phyloP scores from a whole-genome alignment of 177 flowering plant species.

The Tripterygium wilfordii region DNA sequence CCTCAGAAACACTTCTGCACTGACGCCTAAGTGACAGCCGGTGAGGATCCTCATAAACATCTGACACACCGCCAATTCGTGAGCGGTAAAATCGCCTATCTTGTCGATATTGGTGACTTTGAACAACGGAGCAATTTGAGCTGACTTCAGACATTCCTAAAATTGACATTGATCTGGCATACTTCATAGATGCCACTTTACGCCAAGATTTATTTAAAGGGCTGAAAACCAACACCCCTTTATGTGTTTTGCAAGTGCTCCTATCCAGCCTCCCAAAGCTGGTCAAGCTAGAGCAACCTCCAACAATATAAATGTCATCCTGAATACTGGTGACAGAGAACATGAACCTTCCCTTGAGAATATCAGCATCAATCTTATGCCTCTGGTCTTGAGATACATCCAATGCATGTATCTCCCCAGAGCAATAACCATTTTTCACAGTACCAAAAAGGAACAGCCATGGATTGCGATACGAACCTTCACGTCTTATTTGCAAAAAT shows the following conservation, averaged over 20 bases:
- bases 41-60: slow-evolving; percentile 97
- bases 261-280: slow-evolving; percentile 77
- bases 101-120: slow-evolving; percentile 37
- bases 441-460: slow-evolving; percentile 91
- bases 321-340: slow-evolving; percentile 75
- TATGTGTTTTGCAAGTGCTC: slow-evolving; percentile 83
- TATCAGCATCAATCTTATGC: slow-evolving; percentile 62
- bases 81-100: slow-evolving; percentile 56
- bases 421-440: slow-evolving; percentile 78
- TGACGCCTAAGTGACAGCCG: slow-evolving; percentile 82
- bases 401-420: slow-evolving; percentile 75
- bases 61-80: slow-evolving; percentile 66
- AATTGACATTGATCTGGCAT: slow-evolving; percentile 78
- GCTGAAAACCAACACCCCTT: slow-evolving; percentile 63
- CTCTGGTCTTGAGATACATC: slow-evolving; percentile 70
- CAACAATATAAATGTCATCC: slow-evolving; percentile 68
- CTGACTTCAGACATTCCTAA: slow-evolving; percentile 66
- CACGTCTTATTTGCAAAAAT: slow-evolving; percentile 70
- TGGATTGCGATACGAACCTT: slow-evolving; percentile 61
- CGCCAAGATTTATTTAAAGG: slow-evolving; percentile 78
- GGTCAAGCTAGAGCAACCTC: slow-evolving; percentile 89
- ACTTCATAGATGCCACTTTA: slow-evolving; percentile 74
- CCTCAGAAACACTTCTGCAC: slow-evolving; percentile 35
- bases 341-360: slow-evolving; percentile 74
- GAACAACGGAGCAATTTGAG: slow-evolving; percentile 38